Conservation (phyloP, 2,329 filamentous ascomycete genomes). For the Graphiopsis chlorocephala region DNA sequence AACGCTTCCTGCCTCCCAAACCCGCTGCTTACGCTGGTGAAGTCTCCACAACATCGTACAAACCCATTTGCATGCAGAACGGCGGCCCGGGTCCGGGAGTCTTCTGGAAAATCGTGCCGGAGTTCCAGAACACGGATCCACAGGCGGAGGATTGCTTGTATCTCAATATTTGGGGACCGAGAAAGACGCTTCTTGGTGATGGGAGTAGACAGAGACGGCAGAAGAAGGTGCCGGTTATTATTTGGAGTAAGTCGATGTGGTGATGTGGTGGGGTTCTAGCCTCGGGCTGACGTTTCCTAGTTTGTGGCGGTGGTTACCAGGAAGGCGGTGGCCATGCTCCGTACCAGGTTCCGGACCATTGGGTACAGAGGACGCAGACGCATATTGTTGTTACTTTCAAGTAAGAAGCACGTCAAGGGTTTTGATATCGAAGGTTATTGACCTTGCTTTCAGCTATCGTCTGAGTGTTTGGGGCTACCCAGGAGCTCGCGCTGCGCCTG, state of each 20-base stretch:
- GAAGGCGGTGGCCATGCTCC: constrained; percentile 43
- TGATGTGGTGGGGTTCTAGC: neutral
- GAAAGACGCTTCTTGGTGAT: constrained; percentile 17
- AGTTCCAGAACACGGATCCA: constrained; percentile 18
- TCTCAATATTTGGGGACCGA: constrained; percentile 45
- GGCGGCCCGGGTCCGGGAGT: constrained; percentile 12
- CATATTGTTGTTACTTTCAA: constrained; percentile 41
- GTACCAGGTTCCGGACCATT: constrained; percentile 43
- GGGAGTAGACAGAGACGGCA: neutral
- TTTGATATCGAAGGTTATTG: neutral
- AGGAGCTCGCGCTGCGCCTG: constrained; percentile 14
- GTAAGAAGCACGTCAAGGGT: neutral
- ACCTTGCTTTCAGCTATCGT: constrained; percentile 16
- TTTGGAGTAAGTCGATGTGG: constrained; percentile 7
- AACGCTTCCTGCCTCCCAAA: constrained; percentile 6
- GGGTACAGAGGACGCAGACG: constrained; percentile 40
- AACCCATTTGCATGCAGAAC: constrained; percentile 21
- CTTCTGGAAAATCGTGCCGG: constrained; percentile 15
- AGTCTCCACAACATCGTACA: constrained; percentile 14
- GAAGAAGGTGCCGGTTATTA: constrained; percentile 3
- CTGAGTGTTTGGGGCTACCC: constrained; percentile 23
- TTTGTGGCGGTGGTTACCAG: constrained; percentile 45
- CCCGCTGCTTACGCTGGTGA: neutral
- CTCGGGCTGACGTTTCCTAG: constrained; percentile 34
- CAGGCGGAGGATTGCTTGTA: constrained; percentile 43